Conservation (phyloP, 768 basidiomycete genomes). For the Kwoniella sp. region DNA sequence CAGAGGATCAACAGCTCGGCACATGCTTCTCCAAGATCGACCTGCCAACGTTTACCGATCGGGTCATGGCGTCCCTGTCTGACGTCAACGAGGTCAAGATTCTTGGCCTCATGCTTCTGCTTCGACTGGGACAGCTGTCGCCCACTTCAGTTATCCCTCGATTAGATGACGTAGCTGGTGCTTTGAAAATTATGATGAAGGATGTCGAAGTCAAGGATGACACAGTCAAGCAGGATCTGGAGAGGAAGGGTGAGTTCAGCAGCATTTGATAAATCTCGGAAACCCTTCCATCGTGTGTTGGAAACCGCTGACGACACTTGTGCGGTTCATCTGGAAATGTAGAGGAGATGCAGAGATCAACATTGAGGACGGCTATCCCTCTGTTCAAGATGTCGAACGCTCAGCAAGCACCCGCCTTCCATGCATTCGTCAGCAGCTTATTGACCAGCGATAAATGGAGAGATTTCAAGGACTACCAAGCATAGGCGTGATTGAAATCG, state of each 20-base stretch:
- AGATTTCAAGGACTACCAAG: conserved; percentile 46
- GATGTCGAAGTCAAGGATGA: conserved; percentile 86
- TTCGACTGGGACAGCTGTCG: conserved; percentile 82
- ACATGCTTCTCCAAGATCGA: conserved; percentile 88
- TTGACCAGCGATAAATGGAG: conserved; percentile 45
- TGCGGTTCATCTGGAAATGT: conserved; percentile 63
- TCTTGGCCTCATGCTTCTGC: conserved; percentile 90
- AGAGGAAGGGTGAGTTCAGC: conserved; percentile 62
- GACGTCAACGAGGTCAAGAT: conserved; percentile 98
- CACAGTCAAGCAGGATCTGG: conserved; percentile 89
- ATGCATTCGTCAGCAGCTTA: conserved; percentile 69
- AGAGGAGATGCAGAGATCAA: conserved; percentile 87
- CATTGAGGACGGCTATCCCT: conserved; percentile 81
- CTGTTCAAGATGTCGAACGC: conserved; percentile 72
- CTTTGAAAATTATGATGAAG: conserved; percentile 80
- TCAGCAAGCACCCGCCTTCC: conserved; percentile 71
- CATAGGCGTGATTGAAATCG: conserved; percentile 11
- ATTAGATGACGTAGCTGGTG: conserved; percentile 61
- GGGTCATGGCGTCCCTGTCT: conserved; percentile 76
- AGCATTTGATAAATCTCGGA: background rate
- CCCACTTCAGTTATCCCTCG: conserved; percentile 67
- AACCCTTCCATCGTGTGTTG: background rate
- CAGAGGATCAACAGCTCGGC: conserved; percentile 33
- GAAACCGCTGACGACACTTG: background rate
- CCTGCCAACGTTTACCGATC: conserved; percentile 76